Percentiles rank a stretch among this genome's conserved stretches.
phyloP scores from a whole-genome alignment of 345 rosid genomes.

The Mallotus nudiflorus region DNA sequence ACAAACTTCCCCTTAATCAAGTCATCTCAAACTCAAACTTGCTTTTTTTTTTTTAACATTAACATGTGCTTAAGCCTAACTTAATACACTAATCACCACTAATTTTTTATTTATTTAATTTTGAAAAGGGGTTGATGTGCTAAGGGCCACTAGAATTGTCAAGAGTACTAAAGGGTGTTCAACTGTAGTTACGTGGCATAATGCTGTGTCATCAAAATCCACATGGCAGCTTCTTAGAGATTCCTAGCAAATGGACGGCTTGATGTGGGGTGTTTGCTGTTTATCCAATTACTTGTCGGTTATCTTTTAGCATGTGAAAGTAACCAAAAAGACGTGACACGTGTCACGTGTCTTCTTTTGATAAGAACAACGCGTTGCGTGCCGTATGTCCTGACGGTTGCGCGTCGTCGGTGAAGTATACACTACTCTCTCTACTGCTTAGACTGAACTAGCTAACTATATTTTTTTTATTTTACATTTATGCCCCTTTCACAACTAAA shows the following conservation, averaged over 20 bases:
- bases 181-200: constrained; percentile 2
- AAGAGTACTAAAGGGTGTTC: not conserved
- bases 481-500: constrained; percentile 22
- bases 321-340: constrained; percentile 11
- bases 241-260: constrained; percentile 30
- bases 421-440: constrained; percentile 8
- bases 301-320: not conserved
- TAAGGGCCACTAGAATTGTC: constrained; percentile 1
- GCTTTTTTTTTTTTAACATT: too few species aligned
- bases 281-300: constrained; percentile 32
- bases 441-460: not conserved
- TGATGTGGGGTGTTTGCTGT: constrained; percentile 2
- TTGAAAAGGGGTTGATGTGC: too few species aligned
- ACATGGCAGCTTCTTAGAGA: constrained; percentile 19
- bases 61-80: not conserved
- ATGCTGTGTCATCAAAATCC: constrained; percentile 12
- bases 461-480: not conserved
- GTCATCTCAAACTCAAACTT: constrained; percentile 3
- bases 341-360: constrained; percentile 11
- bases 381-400: constrained; percentile 36
- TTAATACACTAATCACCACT: too few species aligned
- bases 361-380: constrained; percentile 26
- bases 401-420: constrained; percentile 30
- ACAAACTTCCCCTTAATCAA: not conserved
- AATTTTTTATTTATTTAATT: too few species aligned